These are phyloP conservation scores for Dothideomycetes sp. DNA, from an alignment of 2,329 filamentous ascomycete genomes.

Conservation along the genomic window DNA sequence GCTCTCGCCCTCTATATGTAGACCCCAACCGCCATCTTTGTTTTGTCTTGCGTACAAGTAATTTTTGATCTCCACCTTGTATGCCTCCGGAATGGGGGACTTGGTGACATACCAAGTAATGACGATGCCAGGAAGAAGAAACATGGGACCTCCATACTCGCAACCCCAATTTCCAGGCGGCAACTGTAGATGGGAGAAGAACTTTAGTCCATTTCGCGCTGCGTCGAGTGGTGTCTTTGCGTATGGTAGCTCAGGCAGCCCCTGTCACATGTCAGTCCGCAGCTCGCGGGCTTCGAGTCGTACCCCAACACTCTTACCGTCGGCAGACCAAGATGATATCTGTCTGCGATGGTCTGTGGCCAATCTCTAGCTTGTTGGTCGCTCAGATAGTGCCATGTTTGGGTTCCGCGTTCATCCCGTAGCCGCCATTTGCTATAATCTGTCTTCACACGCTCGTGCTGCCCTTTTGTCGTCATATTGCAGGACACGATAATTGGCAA, in stretches of 20 bases:
- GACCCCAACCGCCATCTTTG: constrained; percentile 84
- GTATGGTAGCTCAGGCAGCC: constrained; percentile 58
- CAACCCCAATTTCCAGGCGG: constrained; percentile 89
- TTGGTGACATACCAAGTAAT: constrained; percentile 82
- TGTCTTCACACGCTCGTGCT: constrained; percentile 33
- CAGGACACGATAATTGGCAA: no score
- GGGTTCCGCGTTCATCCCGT: constrained; percentile 68
- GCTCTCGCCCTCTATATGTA: constrained; percentile 90
- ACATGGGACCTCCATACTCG: constrained; percentile 97
- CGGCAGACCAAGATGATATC: constrained; percentile 71
- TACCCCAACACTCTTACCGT: no score
- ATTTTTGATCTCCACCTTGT: constrained; percentile 80
- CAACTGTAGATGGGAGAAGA: constrained; percentile 83
- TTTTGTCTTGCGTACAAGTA: constrained; percentile 82
- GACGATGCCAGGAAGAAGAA: constrained; percentile 76
- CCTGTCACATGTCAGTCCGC: constrained; percentile 37
- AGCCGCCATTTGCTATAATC: constrained; percentile 79
- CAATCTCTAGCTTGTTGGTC: constrained; percentile 62
- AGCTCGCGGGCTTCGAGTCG: no score
- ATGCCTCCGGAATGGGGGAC: constrained; percentile 69
- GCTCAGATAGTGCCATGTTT: constrained; percentile 88
- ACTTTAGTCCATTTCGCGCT: constrained; percentile 71
- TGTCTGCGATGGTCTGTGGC: constrained; percentile 85
- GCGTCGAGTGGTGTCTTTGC: constrained; percentile 65
- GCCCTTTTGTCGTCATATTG: not conserved